Base-by-base conservation (phyloP, 2,329 filamentous ascomycete genomes). In the Aschersonia sp. region DNA sequence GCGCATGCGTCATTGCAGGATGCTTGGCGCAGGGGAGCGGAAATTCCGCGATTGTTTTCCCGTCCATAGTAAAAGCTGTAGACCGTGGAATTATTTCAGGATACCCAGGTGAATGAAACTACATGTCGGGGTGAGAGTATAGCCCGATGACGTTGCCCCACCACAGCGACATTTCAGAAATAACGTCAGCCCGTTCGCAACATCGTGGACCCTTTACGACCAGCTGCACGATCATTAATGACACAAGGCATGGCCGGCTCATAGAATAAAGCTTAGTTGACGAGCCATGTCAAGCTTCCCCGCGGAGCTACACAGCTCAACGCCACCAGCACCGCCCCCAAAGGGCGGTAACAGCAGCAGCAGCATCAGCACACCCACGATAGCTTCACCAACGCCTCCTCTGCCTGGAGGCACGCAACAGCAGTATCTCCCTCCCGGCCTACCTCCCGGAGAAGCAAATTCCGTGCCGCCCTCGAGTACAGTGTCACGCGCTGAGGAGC, bases 321-420 rank as follows among this genome's bases (percentile, higher is more conserved):
- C 62, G 5, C 82, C 83, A 30, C 84, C 84, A 0, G 73, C 80
- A 7, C 82, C 81, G 12, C 83, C 84, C 2, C 84, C 84, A 1
- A 87, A 87, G 60, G 79, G 83, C 12, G 74, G 69, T 55, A 83
- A 76, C 61, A 82, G 86, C 54, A 68, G 75, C 46, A 85, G 78
- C 62, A 78, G 81, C 52, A 72, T 78, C 53, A 75, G 75, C 56
- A 86, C 82, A 30, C 68, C 75, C 46, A 62, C 66, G 44, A 67
- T 68, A 47, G 68, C 69, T 29, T 69, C 69, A 41, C 64, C 67
- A 30, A 68, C 68, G 40, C 63, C 48, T 31, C 51, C 45, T 22
- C 22, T 22, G 22, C 22, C 22, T 2, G 2, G 2, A 22, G 22
- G 22, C 22, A 22, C 22, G 40, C 12, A 9, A n/a, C 40, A n/a